These are phyloP conservation scores for Cladosporium sp. DNA, from an alignment of 2,329 filamentous ascomycete species.

Conservation along the genomic window DNA sequence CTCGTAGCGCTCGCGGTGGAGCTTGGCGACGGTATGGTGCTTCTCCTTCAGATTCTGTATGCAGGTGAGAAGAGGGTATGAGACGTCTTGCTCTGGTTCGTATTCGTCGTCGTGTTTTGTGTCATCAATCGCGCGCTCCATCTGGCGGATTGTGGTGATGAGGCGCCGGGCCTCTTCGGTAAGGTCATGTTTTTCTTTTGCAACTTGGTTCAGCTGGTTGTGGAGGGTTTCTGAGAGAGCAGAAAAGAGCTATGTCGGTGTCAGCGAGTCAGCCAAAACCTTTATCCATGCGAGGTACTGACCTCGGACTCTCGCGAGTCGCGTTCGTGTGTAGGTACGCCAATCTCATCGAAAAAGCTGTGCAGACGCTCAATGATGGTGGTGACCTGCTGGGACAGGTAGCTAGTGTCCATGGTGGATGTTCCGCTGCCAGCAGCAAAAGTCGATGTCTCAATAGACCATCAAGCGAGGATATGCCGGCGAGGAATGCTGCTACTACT, in stretches of 20 bases:
- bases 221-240: constrained; percentile 89
- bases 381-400: constrained; percentile 91
- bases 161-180: constrained; percentile 85
- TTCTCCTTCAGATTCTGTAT: constrained; percentile 82
- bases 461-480: constrained; percentile 22
- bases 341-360: constrained; percentile 95
- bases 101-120: constrained; percentile 64
- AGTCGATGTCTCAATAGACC: constrained; percentile 22
- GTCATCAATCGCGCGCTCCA: constrained; percentile 88
- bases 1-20: constrained; percentile 89
- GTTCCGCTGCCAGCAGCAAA: constrained; percentile 34
- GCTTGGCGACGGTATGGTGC: constrained; percentile 72
- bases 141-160: constrained; percentile 84
- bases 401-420: constrained; percentile 77
- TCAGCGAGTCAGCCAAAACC: constrained; percentile 11
- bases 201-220: constrained; percentile 82
- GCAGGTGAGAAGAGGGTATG: constrained; percentile 79
- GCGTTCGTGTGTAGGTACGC: constrained; percentile 89
- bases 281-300: constrained; percentile 36
- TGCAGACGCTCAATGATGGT: constrained; percentile 91
- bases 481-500: constrained; percentile 23
- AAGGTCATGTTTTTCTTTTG: constrained; percentile 85
- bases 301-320: constrained; percentile 89
- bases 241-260: constrained; percentile 66
- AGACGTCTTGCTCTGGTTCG: constrained; percentile 68